Percentiles rank a stretch among this genome's conserved stretches.
These are phyloP conservation scores for Geotrichum macrosporum DNA, from an alignment of 1,139 yeast species.

Conservation along the genomic window DNA sequence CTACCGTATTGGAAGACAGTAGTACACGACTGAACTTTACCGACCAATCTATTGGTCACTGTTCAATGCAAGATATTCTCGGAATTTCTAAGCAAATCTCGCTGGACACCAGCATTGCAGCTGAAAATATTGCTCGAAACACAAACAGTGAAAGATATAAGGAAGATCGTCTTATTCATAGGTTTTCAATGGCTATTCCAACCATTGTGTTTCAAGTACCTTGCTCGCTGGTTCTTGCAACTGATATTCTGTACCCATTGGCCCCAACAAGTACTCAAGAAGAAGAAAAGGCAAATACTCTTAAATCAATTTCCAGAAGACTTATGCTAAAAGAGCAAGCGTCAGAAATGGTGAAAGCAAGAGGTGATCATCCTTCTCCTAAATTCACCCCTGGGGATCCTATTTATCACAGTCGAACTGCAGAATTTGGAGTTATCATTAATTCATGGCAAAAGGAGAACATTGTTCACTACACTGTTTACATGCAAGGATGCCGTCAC, in stretches of 20 bases:
- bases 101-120: not conserved
- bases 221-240: constrained; percentile 3
- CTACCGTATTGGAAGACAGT: constrained; percentile 1
- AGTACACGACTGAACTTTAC: constrained; percentile 10
- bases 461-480: constrained; percentile 3
- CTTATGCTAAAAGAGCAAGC: constrained; percentile 2
- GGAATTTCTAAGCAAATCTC: not conserved
- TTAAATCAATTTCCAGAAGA: not conserved
- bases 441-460: constrained; percentile 10
- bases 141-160: constrained; percentile 1
- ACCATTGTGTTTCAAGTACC: constrained; percentile 12
- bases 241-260: constrained; percentile 16
- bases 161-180: constrained; percentile 9
- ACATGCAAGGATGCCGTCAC: constrained; percentile 8
- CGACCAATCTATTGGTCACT: not conserved
- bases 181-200: constrained; percentile 13
- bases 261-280: not conserved
- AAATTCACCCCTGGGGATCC: constrained; percentile 13
- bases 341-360: not conserved
- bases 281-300: constrained; percentile 3
- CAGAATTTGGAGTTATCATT: constrained; percentile 15
- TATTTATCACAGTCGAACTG: constrained; percentile 4
- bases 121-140: not conserved
- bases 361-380: not conserved
- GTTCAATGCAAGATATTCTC: not conserved